These are phyloP conservation scores for Peziza echinospora DNA, from an alignment of 495 filamentous ascomycete genomes.

Conservation along the genomic window DNA sequence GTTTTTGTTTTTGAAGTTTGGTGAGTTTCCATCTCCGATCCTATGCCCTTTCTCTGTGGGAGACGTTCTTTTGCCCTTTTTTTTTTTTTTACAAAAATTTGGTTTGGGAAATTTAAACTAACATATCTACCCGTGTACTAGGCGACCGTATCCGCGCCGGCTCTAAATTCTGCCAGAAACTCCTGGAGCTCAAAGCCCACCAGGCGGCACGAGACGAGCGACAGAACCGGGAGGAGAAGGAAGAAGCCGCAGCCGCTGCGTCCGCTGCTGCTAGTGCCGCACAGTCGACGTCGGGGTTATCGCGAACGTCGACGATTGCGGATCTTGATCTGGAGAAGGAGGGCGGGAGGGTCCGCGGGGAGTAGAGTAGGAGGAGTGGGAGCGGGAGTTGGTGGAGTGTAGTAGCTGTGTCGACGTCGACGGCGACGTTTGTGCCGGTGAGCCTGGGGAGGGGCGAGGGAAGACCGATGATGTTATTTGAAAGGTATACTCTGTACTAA, in stretches of 20 bases:
- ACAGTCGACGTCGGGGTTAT: background rate
- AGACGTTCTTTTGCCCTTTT: no score
- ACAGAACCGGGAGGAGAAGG: background rate
- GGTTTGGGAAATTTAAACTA: background rate
- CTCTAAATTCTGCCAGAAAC: constrained; percentile 17
- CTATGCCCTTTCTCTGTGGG: no score
- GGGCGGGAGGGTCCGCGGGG: background rate
- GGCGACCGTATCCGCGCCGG: constrained; percentile 10
- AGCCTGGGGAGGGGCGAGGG: no score
- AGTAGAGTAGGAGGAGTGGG: background rate
- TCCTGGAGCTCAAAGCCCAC: constrained; percentile 12
- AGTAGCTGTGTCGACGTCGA: no score
- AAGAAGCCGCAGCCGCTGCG: background rate
- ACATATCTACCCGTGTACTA: background rate
- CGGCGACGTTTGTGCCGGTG: no score
- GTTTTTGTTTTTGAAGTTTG: constrained; percentile 15
- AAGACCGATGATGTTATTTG: no score
- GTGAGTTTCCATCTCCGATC: no score
- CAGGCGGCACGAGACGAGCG: constrained; percentile 1
- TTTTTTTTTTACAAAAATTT: background rate
- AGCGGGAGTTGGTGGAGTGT: no score
- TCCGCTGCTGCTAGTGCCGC: constrained; percentile 5
- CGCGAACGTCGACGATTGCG: background rate
- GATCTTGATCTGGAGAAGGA: background rate
- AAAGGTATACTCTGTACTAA: no score